Conservation (phyloP, 768 basidiomycete genomes). For the Pluteus cervinus region DNA sequence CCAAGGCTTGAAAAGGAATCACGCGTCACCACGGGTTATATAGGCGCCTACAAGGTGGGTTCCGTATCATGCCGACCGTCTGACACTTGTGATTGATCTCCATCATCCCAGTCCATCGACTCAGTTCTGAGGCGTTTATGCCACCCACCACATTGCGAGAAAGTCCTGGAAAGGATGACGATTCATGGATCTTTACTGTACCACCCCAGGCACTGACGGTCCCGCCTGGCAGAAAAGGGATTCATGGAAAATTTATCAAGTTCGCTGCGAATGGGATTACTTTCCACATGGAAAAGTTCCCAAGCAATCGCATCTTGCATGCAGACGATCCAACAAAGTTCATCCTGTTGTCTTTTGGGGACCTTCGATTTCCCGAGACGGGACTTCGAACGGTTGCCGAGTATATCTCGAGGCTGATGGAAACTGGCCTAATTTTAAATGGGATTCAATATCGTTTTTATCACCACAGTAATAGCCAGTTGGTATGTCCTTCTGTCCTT, state of each 20-base stretch:
- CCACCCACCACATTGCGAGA: constrained; percentile 28
- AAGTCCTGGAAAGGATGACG: constrained; percentile 41
- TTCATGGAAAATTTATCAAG: constrained; percentile 43
- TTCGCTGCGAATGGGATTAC: constrained; percentile 46
- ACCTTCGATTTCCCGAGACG: constrained; percentile 49
- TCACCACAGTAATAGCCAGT: constrained; percentile 65
- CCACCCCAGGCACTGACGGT: constrained; percentile 21
- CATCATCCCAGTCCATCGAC: constrained; percentile 6
- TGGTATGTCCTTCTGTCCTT: constrained; percentile 26
- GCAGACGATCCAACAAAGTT: constrained; percentile 53
- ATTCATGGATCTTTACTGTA: constrained; percentile 43
- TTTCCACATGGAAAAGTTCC: constrained; percentile 42
- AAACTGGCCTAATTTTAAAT: constrained; percentile 51
- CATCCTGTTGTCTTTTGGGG: constrained; percentile 46
- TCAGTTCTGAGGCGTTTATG: constrained; percentile 23
- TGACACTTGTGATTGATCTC: constrained; percentile 6
- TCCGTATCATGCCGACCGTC: constrained; percentile 1
- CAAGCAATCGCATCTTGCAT: constrained; percentile 54
- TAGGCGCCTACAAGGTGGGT: neutral
- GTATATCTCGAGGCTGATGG: constrained; percentile 51
- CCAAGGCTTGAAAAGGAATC: neutral
- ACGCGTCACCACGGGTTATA: neutral
- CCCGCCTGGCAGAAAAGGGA: constrained; percentile 20
- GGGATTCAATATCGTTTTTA: constrained; percentile 61
- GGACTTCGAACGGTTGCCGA: constrained; percentile 42